Percentiles rank a stretch among this genome's conserved stretches.
phyloP scores from a whole-genome alignment of 192 early-diverging fungal genomes.

The Coemansia sp. region DNA sequence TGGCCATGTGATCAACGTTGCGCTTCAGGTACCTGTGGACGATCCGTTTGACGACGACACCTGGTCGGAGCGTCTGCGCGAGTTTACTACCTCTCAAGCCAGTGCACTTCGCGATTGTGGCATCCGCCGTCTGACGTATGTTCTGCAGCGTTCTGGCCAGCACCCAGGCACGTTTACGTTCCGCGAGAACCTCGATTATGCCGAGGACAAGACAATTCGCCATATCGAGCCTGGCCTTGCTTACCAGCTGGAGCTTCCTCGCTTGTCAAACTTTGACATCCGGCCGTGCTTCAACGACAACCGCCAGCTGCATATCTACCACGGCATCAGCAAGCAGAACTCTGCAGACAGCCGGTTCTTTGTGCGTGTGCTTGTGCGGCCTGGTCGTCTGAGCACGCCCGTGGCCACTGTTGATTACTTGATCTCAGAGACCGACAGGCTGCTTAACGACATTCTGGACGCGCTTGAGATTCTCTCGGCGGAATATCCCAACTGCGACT shows the following conservation, averaged over 20 bases:
- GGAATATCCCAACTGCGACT: constrained; percentile 92
- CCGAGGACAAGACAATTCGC: constrained; percentile 92
- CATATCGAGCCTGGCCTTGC: constrained; percentile 98
- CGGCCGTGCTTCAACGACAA: constrained; percentile 94
- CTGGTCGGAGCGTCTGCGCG: constrained; percentile 64
- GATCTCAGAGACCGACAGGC: constrained; percentile 90
- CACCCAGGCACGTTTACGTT: constrained; percentile 95
- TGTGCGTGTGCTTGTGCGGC: constrained; percentile 93
- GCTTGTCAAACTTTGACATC: constrained; percentile 93
- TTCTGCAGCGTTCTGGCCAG: constrained; percentile 80
- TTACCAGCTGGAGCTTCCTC: constrained; percentile 92
- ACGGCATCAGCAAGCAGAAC: constrained; percentile 93
- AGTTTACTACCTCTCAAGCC: constrained; percentile 63
- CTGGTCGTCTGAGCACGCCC: constrained; percentile 77
- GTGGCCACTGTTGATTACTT: constrained; percentile 92
- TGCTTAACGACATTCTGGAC: constrained; percentile 93
- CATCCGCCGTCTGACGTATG: constrained; percentile 88
- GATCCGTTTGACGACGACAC: constrained; percentile 70
- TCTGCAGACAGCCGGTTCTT: constrained; percentile 95
- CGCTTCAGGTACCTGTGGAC: constrained; percentile 65
- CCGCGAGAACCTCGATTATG: constrained; percentile 82
- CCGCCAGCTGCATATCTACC: constrained; percentile 95
- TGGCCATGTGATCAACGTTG: constrained; percentile 86
- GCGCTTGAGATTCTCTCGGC: constrained; percentile 92
- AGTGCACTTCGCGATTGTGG: constrained; percentile 69